phyloP scores from a whole-genome alignment of 345 rosid genomes.

The Eutrema japonicum region DNA sequence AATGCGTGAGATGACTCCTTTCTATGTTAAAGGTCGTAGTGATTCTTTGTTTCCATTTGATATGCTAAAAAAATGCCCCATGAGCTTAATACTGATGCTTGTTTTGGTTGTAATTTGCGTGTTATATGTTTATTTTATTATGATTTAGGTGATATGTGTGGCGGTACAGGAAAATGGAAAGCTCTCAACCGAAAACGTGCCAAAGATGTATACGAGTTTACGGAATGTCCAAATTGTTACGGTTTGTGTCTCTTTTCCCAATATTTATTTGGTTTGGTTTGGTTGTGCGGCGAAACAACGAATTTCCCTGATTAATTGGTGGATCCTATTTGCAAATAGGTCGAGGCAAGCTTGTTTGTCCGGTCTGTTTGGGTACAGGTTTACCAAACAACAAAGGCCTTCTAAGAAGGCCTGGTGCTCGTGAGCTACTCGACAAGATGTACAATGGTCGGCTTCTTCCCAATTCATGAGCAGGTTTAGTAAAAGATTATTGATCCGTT shows the following conservation, averaged over 20 bases:
- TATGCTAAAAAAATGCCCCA: not conserved
- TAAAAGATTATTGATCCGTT: not conserved
- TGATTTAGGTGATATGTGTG: slow-evolving; percentile 94
- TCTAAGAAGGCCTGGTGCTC: slow-evolving; percentile 88
- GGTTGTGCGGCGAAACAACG: not conserved
- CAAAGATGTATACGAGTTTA: slow-evolving; percentile 92
- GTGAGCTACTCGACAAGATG: slow-evolving; percentile 88
- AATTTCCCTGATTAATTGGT: not conserved
- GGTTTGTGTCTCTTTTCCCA: slow-evolving; percentile 51
- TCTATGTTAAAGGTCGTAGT: not conserved
- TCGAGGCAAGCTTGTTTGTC: slow-evolving; percentile 94
- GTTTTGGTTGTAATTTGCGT: not conserved
- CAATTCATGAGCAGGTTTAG: slow-evolving; percentile 52
- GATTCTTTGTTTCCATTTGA: slow-evolving; percentile 11
- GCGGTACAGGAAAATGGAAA: slow-evolving; percentile 99
- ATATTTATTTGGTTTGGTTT: not conserved
- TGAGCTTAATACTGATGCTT: not conserved
- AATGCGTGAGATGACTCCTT: not conserved
- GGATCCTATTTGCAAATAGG: slow-evolving; percentile 52
- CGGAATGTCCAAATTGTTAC: slow-evolving; percentile 95
- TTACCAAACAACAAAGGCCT: slow-evolving; percentile 93
- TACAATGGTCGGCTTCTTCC: slow-evolving; percentile 87
- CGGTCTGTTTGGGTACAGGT: slow-evolving; percentile 91
- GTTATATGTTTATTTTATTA: not conserved
- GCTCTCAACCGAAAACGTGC: slow-evolving; percentile 95